Conservation (phyloP, 2,329 filamentous ascomycete genomes). For the Trichoderma atroviride region DNA sequence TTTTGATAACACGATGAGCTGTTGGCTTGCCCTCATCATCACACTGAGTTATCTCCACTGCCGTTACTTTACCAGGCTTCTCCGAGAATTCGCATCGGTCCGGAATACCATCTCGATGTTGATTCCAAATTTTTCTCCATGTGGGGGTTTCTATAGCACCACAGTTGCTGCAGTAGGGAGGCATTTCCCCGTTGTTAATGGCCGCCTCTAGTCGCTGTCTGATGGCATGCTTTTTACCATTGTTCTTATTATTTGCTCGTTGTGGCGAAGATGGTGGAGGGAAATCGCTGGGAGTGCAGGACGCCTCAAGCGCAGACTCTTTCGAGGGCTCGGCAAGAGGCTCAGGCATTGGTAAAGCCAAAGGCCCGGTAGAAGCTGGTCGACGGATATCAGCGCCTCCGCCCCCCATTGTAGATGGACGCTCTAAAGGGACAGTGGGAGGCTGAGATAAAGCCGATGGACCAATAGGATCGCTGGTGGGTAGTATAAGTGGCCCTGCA, state of each 20-base stretch:
- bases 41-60: constrained; percentile 67
- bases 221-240: constrained; percentile 64
- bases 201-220: constrained; percentile 62
- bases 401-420: constrained; percentile 38
- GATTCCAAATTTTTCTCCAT: constrained; percentile 92
- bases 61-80: constrained; percentile 72
- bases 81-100: constrained; percentile 69
- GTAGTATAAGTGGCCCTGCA: constrained; percentile 42
- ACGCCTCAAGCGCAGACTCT: constrained; percentile 40
- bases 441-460: constrained; percentile 46
- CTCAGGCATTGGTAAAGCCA: constrained; percentile 44
- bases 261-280: constrained; percentile 46
- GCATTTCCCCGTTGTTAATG: constrained; percentile 79
- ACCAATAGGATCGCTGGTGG: constrained; percentile 55
- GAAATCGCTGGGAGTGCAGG: constrained; percentile 49
- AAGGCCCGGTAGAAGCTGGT: constrained; percentile 42
- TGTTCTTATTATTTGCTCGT: constrained; percentile 66
- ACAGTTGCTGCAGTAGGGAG: constrained; percentile 88
- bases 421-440: constrained; percentile 28
- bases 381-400: constrained; percentile 45
- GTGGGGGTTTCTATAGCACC: constrained; percentile 95
- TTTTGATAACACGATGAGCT: constrained; percentile 77
- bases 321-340: constrained; percentile 32
- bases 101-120: constrained; percentile 70
- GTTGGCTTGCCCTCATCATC: constrained; percentile 65